A percentile compares a stretch with the other conserved stretches of the same genome.
Evolutionary conservation across 495 filamentous ascomycete genomes (phyloP).

Genomic region (Tuber melanosporum): DNA sequence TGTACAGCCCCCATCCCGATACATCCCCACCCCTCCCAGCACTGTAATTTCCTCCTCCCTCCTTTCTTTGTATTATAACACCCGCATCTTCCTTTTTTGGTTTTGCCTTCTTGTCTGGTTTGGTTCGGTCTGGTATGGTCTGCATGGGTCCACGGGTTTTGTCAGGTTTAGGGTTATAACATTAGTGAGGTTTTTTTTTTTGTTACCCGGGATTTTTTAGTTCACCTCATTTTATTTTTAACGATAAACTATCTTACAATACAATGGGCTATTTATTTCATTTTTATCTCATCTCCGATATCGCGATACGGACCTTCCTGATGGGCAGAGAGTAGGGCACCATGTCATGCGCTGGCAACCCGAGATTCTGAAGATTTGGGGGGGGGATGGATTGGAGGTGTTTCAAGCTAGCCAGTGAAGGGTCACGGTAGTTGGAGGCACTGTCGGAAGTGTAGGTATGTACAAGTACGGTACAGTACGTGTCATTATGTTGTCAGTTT

Average conservation of each 20-base stretch:
- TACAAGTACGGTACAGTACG: background rate
- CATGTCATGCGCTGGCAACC: background rate
- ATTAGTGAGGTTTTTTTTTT: background rate
- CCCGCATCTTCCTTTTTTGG: background rate
- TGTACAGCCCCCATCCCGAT: background rate
- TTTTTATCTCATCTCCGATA: background rate
- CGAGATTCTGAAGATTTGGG: background rate
- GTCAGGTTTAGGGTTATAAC: background rate
- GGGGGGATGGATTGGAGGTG: background rate
- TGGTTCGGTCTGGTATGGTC: background rate
- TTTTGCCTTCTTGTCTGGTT: background rate
- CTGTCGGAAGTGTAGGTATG: background rate
- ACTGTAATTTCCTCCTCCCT: background rate
- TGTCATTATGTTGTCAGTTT: background rate
- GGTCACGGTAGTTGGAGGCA: background rate
- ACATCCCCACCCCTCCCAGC: background rate
- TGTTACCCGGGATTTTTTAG: background rate
- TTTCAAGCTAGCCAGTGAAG: background rate
- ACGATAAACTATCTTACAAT: background rate
- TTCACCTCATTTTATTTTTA: background rate
- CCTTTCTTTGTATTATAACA: background rate
- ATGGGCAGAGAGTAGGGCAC: background rate
- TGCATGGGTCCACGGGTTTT: background rate
- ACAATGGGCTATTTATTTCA: background rate
- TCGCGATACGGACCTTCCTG: background rate